phyloP scores from a whole-genome alignment of 352 stramenopile genomes.

The Phytophthora cryptogea region DNA sequence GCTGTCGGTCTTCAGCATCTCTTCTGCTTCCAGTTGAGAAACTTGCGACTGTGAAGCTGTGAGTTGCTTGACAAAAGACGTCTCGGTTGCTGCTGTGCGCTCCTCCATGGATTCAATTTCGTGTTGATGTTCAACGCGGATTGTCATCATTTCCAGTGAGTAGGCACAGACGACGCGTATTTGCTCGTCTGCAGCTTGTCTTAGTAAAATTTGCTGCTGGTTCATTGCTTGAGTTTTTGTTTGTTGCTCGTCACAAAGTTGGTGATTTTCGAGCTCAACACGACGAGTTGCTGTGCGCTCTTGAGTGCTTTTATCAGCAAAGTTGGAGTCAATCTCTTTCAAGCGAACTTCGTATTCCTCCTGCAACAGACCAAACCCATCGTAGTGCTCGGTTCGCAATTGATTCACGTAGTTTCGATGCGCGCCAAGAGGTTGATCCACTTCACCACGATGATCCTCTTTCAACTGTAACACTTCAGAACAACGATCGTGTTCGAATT shows the following conservation, averaged over 20 bases:
- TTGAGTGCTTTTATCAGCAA: conserved; percentile 4
- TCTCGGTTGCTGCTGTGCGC: background rate
- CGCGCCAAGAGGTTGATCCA: conserved; percentile 14
- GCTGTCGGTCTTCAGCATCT: no score
- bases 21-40: conserved; percentile 1
- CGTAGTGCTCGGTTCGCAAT: conserved; percentile 12
- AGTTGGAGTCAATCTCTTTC: conserved; percentile 6
- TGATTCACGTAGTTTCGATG: conserved; percentile 11
- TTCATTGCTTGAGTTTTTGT: background rate
- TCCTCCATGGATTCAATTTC: conserved; percentile 17
- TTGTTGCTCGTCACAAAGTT: conserved; percentile 6
- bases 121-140: conserved; percentile 16
- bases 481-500: background rate
- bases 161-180: conserved; percentile 22
- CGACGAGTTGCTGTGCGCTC: background rate
- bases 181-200: conserved; percentile 21
- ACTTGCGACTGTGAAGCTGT: conserved; percentile 4
- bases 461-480: conserved; percentile 3
- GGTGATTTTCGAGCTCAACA: conserved; percentile 1
- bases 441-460: conserved; percentile 4
- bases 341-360: conserved; percentile 9
- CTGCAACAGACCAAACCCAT: conserved; percentile 13
- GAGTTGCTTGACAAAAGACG: conserved; percentile 2
- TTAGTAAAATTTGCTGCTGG: conserved; percentile 4
- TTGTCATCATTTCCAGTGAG: conserved; percentile 22